Percentiles rank a stretch among this genome's conserved stretches.
Evolutionary conservation across 202 grass and related monocot species (phyloP).

Genomic region (Tripidium arundinaceum): DNA sequence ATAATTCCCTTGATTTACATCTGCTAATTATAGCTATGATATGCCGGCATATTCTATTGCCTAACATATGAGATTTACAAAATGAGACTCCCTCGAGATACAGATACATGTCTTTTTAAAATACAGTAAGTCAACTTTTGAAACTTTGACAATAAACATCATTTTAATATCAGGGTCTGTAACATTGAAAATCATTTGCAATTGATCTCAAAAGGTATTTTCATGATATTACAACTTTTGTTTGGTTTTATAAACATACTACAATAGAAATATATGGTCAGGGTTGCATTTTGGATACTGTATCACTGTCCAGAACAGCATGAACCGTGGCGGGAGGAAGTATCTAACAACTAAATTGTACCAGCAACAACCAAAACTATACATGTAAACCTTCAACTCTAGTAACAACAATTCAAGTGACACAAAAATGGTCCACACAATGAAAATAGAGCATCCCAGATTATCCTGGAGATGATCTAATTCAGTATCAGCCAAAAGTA

Average conservation of each 20-base stretch:
- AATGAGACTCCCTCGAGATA: background rate
- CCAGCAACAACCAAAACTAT: background rate
- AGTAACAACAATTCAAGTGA: background rate
- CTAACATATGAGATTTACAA: background rate
- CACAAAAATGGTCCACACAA: background rate
- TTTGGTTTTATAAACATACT: background rate
- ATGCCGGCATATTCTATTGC: too few species aligned
- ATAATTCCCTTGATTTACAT: background rate
- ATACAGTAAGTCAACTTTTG: background rate
- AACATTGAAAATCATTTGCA: background rate
- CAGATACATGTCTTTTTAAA: background rate
- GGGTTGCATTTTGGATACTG: background rate
- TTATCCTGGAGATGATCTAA: conserved; percentile 7
- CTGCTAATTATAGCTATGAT: too few species aligned
- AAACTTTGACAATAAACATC: background rate
- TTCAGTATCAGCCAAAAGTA: background rate
- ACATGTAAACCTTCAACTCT: background rate
- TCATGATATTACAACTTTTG: background rate
- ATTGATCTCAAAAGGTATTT: background rate
- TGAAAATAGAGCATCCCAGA: background rate
- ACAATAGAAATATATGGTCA: background rate
- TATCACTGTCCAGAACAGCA: background rate
- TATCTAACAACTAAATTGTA: background rate
- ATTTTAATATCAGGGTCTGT: background rate
- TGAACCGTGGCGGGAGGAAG: background rate